Evolutionary conservation across 2,329 filamentous ascomycete species (phyloP), one percentile per base, ranked within the genome.

Genomic region (Phaeosphaeriaceae sp.): DNA sequence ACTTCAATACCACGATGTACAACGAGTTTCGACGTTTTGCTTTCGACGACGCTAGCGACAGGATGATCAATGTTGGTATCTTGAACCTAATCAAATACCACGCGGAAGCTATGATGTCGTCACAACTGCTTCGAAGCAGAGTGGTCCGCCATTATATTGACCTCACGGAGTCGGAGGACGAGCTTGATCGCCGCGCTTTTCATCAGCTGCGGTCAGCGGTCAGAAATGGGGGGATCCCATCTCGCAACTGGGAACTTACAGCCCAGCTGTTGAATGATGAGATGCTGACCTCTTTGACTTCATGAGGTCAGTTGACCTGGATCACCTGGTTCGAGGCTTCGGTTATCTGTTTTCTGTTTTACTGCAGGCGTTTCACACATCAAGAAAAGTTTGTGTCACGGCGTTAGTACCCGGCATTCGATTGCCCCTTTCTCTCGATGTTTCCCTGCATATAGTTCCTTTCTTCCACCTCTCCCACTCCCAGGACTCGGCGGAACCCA

Each of bases 1-100:
- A 90, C 78, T 92, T 93, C 84, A 91, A 93, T 76, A 82, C 84
- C 57, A 82, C 81, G 72, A 91, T 93, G 86, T 93, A 93, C 79
- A 81, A 86, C 72, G 90, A 93, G 75, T 92, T 93, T 79, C 86
- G 87, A 63, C 80, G 81, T 68, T 83, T 85, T 73, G 90, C 90
- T 54, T 79, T 89, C 60, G 86, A 89, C 71, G 90, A 93, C 77
- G 81, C 84, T 54, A 75, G 78, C 56, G 76, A 83, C 62, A 81
- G 31, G 31, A 36, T 36, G 81, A 68, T 82, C 58, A 80, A 80
- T 58, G 79, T 80, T 62, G 90, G 90, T 49, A 80, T 91, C 71
- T 82, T 82, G 57, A 85, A 85, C 72, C 80, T 92, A 54, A 80
- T 91, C 66, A 84, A 85, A 48, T 91, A 88, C 75, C 91, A 91